Base-by-base conservation (phyloP, 768 basidiomycete genomes). In the Serendipita vermifera region DNA sequence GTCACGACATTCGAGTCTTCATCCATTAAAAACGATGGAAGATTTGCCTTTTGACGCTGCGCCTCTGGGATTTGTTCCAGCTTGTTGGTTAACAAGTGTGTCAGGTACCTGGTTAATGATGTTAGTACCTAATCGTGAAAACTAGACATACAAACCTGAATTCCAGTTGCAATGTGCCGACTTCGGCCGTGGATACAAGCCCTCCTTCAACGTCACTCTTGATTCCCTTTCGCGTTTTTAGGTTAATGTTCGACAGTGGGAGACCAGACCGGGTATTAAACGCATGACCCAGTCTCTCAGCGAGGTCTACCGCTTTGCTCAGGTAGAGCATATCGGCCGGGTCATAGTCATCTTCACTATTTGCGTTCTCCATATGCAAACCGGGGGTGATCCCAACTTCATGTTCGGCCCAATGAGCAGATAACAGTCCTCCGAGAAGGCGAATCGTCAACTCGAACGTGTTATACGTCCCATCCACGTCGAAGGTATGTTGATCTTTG, bases 361-460 rank as follows among this genome's bases (percentile, higher is more conserved):
- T 7, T 41, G 39, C 39, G 17, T n/a, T 26, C 27, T n/a, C 27
- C 17, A 41, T 41, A 26, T 7, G 39, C 40, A 31, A 7, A n/a
- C 46, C 46, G 17, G 46, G 46, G n/a, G 46, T 51, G 24, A 51
- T 51, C 46, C 46, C 46, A 51, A 51, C 27, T 51, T 51, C 46
- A 26, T 51, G 32, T n/a, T 51, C 46, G 7, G 46, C 46, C 46
- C 46, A 80, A 64, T 90, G 82, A 0, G 91, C 85, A 1, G 91
- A 82, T 1, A 97, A 73, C 3, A 98, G 77, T 0, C 94, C 94
- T 6, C 94, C 93, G 2, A 98, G 74, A 1, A 94, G 78, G 22
- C 93, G 82, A 54, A 96, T 97, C 0, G 91, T 96, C 59, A 88
- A 91, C 76, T 97, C 93, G 62, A 98, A 98, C 0, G 88, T 91